phyloP scores from a whole-genome alignment of 805 yeast genomes.

The Nakazawaea populi region DNA sequence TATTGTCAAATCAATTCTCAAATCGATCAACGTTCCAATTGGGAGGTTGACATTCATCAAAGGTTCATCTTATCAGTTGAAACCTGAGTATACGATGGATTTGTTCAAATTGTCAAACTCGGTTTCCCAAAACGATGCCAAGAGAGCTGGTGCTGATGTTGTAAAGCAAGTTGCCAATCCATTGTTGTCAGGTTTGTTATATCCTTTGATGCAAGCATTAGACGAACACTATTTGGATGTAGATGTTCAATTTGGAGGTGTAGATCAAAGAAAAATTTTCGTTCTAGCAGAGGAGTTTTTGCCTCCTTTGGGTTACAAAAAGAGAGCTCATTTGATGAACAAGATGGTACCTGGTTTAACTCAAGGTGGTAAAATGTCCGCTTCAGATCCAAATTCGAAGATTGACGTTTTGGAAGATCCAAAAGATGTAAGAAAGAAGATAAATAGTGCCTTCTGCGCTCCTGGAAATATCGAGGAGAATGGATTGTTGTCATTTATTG shows the following conservation, averaged over 20 bases:
- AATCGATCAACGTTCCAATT: slow-evolving; percentile 84
- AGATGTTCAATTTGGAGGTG: slow-evolving; percentile 98
- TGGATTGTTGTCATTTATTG: slow-evolving; percentile 82
- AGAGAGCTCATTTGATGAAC: slow-evolving; percentile 98
- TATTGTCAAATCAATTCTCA: slow-evolving; percentile 78
- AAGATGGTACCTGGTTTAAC: slow-evolving; percentile 97
- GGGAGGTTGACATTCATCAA: slow-evolving; percentile 78
- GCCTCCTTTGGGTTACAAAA: slow-evolving; percentile 83
- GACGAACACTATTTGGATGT: slow-evolving; percentile 87
- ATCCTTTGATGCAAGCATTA: slow-evolving; percentile 97
- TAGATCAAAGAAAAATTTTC: slow-evolving; percentile 96
- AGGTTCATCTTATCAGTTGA: slow-evolving; percentile 87
- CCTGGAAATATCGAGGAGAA: slow-evolving; percentile 91
- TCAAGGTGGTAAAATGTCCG: slow-evolving; percentile 98
- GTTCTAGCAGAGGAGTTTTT: slow-evolving; percentile 95
- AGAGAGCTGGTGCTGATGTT: slow-evolving; percentile 99
- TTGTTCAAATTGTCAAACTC: slow-evolving; percentile 77
- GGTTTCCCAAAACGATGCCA: slow-evolving; percentile 93
- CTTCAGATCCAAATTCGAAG: slow-evolving; percentile 97
- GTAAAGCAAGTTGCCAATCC: slow-evolving; percentile 97
- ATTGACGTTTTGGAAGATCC: slow-evolving; percentile 91
- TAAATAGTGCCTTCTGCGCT: slow-evolving; percentile 88
- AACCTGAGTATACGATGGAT: slow-evolving; percentile 79
- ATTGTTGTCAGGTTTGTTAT: slow-evolving; percentile 84
- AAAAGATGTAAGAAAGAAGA: slow-evolving; percentile 81